A percentile compares a stretch with the other conserved stretches of the same genome.
phyloP scores from a whole-genome alignment of 495 filamentous ascomycete genomes.

The Lichina pygmaea region DNA sequence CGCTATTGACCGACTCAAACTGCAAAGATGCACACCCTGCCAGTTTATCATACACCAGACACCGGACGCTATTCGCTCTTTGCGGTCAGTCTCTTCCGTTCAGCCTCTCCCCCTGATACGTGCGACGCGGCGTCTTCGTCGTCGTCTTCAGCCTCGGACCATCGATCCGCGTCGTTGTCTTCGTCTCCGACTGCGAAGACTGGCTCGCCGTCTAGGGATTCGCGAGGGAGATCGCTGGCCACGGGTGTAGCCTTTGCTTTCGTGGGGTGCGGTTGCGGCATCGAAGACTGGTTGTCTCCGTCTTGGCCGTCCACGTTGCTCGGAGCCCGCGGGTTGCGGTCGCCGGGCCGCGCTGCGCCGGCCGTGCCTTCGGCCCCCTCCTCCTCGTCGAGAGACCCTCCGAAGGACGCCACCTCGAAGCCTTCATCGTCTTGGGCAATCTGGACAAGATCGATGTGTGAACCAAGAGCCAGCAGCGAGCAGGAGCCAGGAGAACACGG shows the following conservation, averaged over 20 bases:
- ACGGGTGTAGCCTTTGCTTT: neutral
- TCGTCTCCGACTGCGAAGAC: constrained; percentile 88
- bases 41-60: too few relatives aligned
- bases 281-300: neutral
- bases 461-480: constrained; percentile 8
- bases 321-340: neutral
- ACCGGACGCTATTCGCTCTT: constrained; percentile 9
- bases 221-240: constrained; percentile 14
- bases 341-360: neutral
- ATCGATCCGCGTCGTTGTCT: constrained; percentile 36
- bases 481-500: too few relatives aligned
- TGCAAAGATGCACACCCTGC: neutral
- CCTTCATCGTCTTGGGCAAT: constrained; percentile 96
- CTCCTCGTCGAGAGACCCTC: constrained; percentile 52
- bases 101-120: constrained; percentile 7
- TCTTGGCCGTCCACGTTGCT: neutral
- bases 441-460: constrained; percentile 9
- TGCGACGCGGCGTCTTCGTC: constrained; percentile 16
- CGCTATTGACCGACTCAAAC: neutral
- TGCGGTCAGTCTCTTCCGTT: constrained; percentile 35
- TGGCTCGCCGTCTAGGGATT: constrained; percentile 73
- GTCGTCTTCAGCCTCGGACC: constrained; percentile 28
- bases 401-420: constrained; percentile 87
- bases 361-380: constrained; percentile 1
- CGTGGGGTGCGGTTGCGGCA: neutral